phyloP scores from a whole-genome alignment of 148 eudicot species.

The Rhododendron griersonianum region DNA sequence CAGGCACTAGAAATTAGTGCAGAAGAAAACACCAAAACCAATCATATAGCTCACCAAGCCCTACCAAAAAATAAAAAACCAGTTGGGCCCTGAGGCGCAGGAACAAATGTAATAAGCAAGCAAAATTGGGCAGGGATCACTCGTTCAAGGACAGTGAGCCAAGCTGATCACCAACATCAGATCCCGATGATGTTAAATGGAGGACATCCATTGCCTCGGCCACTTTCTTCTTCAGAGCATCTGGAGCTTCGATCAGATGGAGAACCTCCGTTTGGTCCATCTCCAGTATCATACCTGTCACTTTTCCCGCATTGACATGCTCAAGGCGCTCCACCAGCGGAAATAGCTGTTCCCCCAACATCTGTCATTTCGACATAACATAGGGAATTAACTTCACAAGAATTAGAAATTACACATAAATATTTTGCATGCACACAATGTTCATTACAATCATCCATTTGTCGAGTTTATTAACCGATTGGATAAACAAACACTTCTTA shows the following conservation, averaged over 20 bases:
- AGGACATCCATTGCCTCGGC: constrained; percentile 48
- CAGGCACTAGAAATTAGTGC: background rate
- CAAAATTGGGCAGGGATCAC: background rate
- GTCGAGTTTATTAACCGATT: background rate
- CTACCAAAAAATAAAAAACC: background rate
- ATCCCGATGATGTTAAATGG: constrained; percentile 17
- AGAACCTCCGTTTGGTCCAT: constrained; percentile 60
- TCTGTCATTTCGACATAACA: constrained; percentile 20
- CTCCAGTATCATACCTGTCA: constrained; percentile 51
- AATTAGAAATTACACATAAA: background rate
- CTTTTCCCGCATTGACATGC: constrained; percentile 38
- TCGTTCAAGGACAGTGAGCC: constrained; percentile 21
- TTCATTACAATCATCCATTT: background rate
- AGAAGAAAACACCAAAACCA: background rate
- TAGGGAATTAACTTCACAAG: background rate
- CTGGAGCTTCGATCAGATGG: constrained; percentile 52
- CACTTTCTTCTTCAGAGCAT: constrained; percentile 48
- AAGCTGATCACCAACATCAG: constrained; percentile 21
- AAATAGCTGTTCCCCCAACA: constrained; percentile 48
- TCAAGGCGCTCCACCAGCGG: constrained; percentile 45
- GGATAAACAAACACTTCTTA: constrained; percentile 2
- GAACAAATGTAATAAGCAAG: background rate
- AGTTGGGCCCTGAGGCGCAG: background rate
- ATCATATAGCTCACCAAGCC: constrained; percentile 1
- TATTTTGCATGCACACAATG: background rate